These are phyloP conservation scores for Tripterygium wilfordii DNA, from an alignment of 177 flowering plant species.

Conservation along the genomic window DNA sequence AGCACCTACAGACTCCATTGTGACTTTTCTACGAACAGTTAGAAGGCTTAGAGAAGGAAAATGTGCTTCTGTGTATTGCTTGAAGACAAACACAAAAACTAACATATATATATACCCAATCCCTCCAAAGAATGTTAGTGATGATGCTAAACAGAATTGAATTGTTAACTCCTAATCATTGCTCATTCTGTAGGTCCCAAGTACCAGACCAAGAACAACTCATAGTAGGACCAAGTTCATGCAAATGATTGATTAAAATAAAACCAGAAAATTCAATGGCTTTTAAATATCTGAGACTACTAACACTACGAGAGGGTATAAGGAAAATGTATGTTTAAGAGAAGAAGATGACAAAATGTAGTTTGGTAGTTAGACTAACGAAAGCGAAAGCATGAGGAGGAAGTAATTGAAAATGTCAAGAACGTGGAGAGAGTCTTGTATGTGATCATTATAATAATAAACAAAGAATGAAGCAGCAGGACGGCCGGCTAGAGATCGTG, in stretches of 20 bases:
- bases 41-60: background rate
- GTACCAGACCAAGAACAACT: constrained; percentile 40
- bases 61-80: background rate
- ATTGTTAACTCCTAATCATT: constrained; percentile 21
- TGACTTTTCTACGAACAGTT: background rate
- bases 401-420: constrained; percentile 12
- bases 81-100: constrained; percentile 5
- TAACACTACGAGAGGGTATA: constrained; percentile 11
- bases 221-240: constrained; percentile 38
- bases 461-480: constrained; percentile 11
- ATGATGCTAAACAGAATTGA: too few relatives aligned
- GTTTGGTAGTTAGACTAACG: constrained; percentile 1
- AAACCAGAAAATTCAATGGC: constrained; percentile 4
- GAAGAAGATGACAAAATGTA: too few relatives aligned
- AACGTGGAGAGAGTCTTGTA: constrained; percentile 29
- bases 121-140: constrained; percentile 16
- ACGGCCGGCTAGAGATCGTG: constrained; percentile 42
- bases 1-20: constrained; percentile 47
- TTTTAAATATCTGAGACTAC: too few relatives aligned
- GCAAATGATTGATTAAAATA: constrained; percentile 30
- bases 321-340: too few relatives aligned
- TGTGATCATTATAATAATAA: constrained; percentile 16
- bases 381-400: constrained; percentile 5
- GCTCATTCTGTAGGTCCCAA: constrained; percentile 16
- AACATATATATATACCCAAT: constrained; percentile 25